Evolutionary conservation across 306 rosid genomes (phyloP), one percentile per base, ranked within the genome.

Genomic region (Datisca glomerata): DNA sequence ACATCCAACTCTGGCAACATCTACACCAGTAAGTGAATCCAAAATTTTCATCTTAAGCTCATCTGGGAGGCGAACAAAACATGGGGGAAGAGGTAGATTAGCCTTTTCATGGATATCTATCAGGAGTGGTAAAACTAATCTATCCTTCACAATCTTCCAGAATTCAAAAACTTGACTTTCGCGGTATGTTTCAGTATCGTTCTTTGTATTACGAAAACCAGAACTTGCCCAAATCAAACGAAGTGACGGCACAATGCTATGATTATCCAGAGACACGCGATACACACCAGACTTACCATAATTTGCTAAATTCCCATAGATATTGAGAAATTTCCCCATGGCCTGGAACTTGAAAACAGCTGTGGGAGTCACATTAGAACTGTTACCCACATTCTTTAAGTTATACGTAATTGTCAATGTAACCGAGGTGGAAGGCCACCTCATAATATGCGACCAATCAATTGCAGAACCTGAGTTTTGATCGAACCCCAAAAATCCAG

Each of bases 141-240:
- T 64, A 64, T 87, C 97, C 45, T 75, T 83, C 51, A 72, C 82
- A 49, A 50, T 55, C 65, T 63, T 87, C 97, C 97, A 87, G 22
- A 83, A 61, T 47, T 79, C 78, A 45, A 64, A 70, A 39, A 74
- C 45, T 8, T 73, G 71, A 29, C 34, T 54, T 18, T 57, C 73
- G 3, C 22, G 56, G 8, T 28, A 41, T 25, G 23, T 51, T 1
- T 33, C 68, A 2, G n/a, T 16, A n/a, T 48, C 57, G 18, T 14
- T 51, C 17, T 35, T 24, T 14, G 28, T 47, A 41, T 10, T 59
- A 19, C 29, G 47, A 8, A 63, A 43, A 27, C 36, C 80, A 48
- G 68, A 62, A 43, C 43, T 63, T 19, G 18, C 54, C 58, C 72
- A 59, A 53, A 70, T 59, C 22, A 57, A 43, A 41, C 46, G 56